Evolutionary conservation across 78 protist species (phyloP), one percentile per base, ranked within the genome.

Genomic region (Dictyostelium capitatum): DNA sequence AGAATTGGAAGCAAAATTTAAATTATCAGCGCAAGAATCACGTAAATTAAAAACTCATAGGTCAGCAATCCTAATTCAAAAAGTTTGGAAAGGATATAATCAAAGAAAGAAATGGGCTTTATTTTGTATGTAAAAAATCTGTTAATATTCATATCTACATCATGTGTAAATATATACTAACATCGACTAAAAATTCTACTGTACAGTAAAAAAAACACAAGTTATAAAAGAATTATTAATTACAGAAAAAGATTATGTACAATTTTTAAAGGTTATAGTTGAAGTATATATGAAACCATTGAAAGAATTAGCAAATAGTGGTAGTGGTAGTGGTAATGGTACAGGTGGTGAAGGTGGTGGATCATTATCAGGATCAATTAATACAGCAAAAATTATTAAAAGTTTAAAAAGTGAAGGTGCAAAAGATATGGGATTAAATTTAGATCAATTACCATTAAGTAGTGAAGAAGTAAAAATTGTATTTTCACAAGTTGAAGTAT

Each of bases 401-500:
- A 41, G 14, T 48, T 53, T 48, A 6, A 78, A 32, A 7, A 30
- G 14, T 12, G 83, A 54, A 15, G 43, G 37, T 6, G 46, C 41
- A 37, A 17, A 54, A 53, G 46, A 54, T 25, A 59, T 80, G 20
- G 46, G 53, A 53, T 62, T 80, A 72, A 72, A 72, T 59, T 30
- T 82, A 19, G 89, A 82, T 17, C 70, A 84, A 46, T 25, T 82
- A 47, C 91, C 91, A 19, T 23, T 84, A 17, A 84, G 77, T 2
- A 4, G 6, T 6, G 91, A 84, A 0, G 91, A 84, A 19, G 59
- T 84, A 6, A 84, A 84, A 77, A 59, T 74, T 59, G 91, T 84
- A 43, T 84, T 84, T 48, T 84, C 91, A 15, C 91, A 84, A 51
- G 74, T 84, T 6, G 91, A 84, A 20, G 91, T 84, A 2, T 41